These are phyloP conservation scores for Teunomyces stri DNA, from an alignment of 805 yeast genomes.

Conservation along the genomic window DNA sequence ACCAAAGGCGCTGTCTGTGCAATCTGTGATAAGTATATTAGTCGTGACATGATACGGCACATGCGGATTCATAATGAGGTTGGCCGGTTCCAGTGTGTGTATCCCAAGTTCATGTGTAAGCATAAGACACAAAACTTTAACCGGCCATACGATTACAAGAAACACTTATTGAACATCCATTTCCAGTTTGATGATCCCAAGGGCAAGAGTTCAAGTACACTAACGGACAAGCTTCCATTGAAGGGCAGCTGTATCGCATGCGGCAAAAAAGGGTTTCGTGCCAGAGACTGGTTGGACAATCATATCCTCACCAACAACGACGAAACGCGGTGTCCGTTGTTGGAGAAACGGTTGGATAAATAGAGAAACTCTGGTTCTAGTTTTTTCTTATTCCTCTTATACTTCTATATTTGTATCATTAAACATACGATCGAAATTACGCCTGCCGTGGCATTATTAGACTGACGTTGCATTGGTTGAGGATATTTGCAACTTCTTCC, in stretches of 20 bases:
- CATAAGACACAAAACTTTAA: conserved; percentile 44
- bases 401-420: not conserved
- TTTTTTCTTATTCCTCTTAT: not conserved
- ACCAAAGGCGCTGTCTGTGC: conserved; percentile 38
- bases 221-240: conserved; percentile 41
- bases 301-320: conserved; percentile 43
- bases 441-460: too few species aligned
- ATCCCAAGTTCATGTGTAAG: conserved; percentile 37
- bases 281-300: conserved; percentile 53
- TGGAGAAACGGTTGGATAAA: conserved; percentile 1
- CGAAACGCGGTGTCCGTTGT: conserved; percentile 7
- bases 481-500: too few species aligned
- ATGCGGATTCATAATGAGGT: conserved; percentile 43
- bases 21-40: conserved; percentile 40
- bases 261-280: conserved; percentile 43
- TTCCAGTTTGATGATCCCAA: conserved; percentile 41
- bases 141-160: conserved; percentile 46
- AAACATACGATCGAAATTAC: not conserved
- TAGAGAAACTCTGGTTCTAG: not conserved
- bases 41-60: conserved; percentile 41
- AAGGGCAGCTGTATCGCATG: conserved; percentile 44
- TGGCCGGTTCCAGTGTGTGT: conserved; percentile 43
- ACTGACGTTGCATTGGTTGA: too few species aligned
- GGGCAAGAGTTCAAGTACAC: conserved; percentile 37
- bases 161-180: conserved; percentile 42